phyloP scores from a whole-genome alignment of 306 rosid species.

The Abrus pulchellus region DNA sequence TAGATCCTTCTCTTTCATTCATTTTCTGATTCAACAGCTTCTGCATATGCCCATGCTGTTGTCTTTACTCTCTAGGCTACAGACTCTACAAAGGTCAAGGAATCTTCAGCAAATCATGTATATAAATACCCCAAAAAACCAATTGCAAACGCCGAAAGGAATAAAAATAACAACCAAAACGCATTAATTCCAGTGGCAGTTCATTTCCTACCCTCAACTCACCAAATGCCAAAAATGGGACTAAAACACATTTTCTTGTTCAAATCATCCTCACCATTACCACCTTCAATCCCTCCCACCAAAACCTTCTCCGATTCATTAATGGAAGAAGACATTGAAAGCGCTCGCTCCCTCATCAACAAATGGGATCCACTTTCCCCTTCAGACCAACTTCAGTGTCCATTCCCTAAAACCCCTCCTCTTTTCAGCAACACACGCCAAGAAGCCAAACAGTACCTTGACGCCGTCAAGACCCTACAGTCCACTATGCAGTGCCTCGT shows the following conservation, averaged over 20 bases:
- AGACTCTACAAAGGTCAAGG: not conserved
- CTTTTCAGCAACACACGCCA: slow-evolving; percentile 65
- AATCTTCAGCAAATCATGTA: not conserved
- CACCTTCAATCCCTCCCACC: slow-evolving; percentile 47
- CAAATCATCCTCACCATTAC: slow-evolving; percentile 47
- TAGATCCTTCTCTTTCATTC: no score
- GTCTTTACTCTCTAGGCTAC: no score
- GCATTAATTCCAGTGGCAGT: not conserved
- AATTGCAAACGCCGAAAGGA: not conserved
- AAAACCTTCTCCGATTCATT: slow-evolving; percentile 59
- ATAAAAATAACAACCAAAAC: not conserved
- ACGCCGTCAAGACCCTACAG: slow-evolving; percentile 66
- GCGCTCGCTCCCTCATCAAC: slow-evolving; percentile 60
- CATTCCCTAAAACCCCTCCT: slow-evolving; percentile 22
- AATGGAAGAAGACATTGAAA: slow-evolving; percentile 69
- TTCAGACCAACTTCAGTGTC: slow-evolving; percentile 36
- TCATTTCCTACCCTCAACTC: not conserved
- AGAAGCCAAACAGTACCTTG: slow-evolving; percentile 72
- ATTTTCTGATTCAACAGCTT: no score
- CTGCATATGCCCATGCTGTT: no score
- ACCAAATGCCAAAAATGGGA: slow-evolving; percentile 46
- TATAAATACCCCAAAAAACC: not conserved
- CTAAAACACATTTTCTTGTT: slow-evolving; percentile 54
- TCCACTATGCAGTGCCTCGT: slow-evolving; percentile 71
- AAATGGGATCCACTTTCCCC: slow-evolving; percentile 60